These are phyloP conservation scores for Teunomyces funiuensis DNA, from an alignment of 805 yeast genomes.

Conservation along the genomic window DNA sequence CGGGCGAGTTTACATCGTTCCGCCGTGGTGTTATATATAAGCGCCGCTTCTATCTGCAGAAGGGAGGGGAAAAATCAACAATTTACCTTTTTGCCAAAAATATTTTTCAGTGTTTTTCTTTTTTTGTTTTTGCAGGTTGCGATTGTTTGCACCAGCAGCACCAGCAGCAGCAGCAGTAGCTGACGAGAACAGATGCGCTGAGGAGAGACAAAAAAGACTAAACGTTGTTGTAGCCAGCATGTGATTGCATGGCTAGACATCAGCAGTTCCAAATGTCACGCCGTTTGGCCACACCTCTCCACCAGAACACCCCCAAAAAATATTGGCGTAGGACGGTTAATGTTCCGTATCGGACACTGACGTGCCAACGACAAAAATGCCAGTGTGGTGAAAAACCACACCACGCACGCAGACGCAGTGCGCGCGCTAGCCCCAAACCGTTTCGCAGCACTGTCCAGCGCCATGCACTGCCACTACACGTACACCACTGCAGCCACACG, in stretches of 20 bases:
- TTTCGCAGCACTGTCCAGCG: no score
- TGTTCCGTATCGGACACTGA: slow-evolving; percentile 4
- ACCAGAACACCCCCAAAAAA: neutral
- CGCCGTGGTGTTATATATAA: slow-evolving; percentile 6
- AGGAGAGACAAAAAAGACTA: neutral
- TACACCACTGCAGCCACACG: no score
- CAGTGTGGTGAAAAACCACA: neutral
- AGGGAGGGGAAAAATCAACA: slow-evolving; percentile 11
- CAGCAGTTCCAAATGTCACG: neutral
- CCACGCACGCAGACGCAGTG: neutral
- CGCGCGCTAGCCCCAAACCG: no score
- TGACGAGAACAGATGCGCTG: no score
- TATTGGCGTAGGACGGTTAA: slow-evolving; percentile 4
- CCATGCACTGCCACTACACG: no score
- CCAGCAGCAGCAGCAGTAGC: no score
- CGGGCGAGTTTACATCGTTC: neutral
- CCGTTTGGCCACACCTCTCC: slow-evolving; percentile 4
- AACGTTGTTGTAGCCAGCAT: neutral
- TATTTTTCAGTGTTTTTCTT: slow-evolving; percentile 3
- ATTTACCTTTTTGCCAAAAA: slow-evolving; percentile 5
- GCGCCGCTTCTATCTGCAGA: slow-evolving; percentile 5
- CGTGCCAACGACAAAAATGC: neutral
- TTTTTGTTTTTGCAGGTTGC: slow-evolving; percentile 5
- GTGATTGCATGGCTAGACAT: neutral
- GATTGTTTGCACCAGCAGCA: no score